phyloP scores from a whole-genome alignment of 2,329 filamentous ascomycete genomes.

The Sclerotinia spermophila region DNA sequence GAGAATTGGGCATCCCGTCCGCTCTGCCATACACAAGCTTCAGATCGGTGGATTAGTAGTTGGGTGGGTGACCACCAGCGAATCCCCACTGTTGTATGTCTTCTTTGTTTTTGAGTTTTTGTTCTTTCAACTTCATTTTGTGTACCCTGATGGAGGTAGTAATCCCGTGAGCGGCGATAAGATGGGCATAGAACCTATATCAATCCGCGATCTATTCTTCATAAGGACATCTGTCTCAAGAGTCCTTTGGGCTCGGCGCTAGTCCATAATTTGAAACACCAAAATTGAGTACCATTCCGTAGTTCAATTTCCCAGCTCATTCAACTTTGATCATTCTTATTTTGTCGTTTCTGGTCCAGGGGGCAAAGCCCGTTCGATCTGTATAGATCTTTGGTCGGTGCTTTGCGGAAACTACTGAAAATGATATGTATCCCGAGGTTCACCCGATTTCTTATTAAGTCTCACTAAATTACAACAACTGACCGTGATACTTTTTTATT shows the following conservation, averaged over 20 bases:
- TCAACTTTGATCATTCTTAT: neutral
- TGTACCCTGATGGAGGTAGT: neutral
- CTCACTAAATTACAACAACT: neutral
- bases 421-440: neutral
- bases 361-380: too few species aligned
- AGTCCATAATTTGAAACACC: neutral
- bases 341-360: neutral
- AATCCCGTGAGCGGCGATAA: neutral
- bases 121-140: neutral
- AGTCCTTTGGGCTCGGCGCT: neutral
- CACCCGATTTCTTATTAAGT: neutral
- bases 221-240: neutral
- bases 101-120: neutral
- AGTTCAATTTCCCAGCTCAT: neutral
- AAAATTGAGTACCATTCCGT: too few species aligned
- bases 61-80: constrained; percentile 34
- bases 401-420: neutral
- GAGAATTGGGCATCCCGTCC: constrained; percentile 34
- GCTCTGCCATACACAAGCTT: constrained; percentile 34
- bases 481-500: neutral
- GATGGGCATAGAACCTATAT: neutral
- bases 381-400: neutral
- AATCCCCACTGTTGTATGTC: constrained; percentile 17
- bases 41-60: constrained; percentile 35
- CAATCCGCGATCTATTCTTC: neutral